Evolutionary conservation across 2,329 filamentous ascomycete species (phyloP), one percentile per base, ranked within the genome.

Genomic region (Apiospora arundinis): DNA sequence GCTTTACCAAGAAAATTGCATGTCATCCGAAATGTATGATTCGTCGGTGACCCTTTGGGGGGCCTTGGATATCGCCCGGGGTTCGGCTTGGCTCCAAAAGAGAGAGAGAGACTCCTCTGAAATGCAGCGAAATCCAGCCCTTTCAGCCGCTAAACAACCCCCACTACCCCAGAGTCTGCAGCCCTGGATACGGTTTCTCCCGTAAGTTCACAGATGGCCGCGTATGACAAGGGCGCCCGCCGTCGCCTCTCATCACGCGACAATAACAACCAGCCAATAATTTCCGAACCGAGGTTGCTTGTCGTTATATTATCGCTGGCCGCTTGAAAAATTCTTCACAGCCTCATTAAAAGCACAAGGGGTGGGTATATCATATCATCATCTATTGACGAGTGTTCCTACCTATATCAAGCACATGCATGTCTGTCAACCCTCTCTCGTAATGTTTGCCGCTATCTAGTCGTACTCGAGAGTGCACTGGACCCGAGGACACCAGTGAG

Each of bases 171-270:
- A 8, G 56, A 63, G 32, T 40, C 32, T 63, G 56, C 56, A 63
- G 56, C 56, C 56, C 56, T 40, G 56, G 56, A 32, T 40, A 63
- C 56, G 56, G 56, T 63, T 63, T 63, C 56, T 40, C 56, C 56
- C 56, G 56, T 63, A 63, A 63, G 28, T 40, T 63, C 56, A 40
- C n/a, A 6, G n/a, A 40, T 37, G 18, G 28, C 28, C 28, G 52
- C 52, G 28, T 60, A 37, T 60, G 28, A 60, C 52, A 21, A 18
- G 52, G 52, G 52, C 52, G 52, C 32, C 52, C 52, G 28, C 52
- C 52, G 28, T 60, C 52, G 28, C 9, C 25, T 60, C 52, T 32
- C 52, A 32, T 60, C 52, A 60, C 52, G 28, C 52, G 52, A 60
- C 16, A 32, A 11, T 37, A 37, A 60, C 7, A n/a, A 32, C 18